Conservation (phyloP, 176 grass and related monocot genomes). For the Cocos nucifera region DNA sequence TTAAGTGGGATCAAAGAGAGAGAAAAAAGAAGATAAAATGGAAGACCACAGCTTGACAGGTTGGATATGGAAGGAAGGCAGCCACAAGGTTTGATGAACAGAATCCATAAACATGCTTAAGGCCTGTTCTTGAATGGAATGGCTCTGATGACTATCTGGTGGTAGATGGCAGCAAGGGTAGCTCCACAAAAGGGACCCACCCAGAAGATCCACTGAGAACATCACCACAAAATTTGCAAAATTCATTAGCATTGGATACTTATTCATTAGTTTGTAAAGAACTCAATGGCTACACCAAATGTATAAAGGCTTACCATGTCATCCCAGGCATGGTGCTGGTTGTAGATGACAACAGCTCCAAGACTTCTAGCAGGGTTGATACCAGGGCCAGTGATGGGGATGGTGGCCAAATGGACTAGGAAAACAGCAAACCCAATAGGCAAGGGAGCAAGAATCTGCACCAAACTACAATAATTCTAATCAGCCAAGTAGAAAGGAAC, state of each 20-base stretch:
- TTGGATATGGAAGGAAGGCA: conserved; percentile 11
- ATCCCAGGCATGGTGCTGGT: too few relatives aligned
- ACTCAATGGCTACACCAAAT: too few relatives aligned
- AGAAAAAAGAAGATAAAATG: conserved; percentile 1
- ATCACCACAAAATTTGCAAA: too few relatives aligned
- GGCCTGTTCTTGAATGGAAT: conserved; percentile 80
- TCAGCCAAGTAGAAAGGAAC: background rate
- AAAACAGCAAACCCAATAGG: conserved; percentile 97
- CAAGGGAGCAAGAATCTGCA: conserved; percentile 78
- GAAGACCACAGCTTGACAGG: conserved; percentile 8
- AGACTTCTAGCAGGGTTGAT: too few relatives aligned
- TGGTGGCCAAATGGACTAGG: too few relatives aligned
- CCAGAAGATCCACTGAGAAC: too few relatives aligned
- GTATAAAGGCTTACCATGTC: too few relatives aligned
- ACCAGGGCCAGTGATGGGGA: too few relatives aligned
- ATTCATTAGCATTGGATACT: too few relatives aligned
- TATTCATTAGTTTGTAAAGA: too few relatives aligned
- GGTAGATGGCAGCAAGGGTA: conserved; percentile 85
- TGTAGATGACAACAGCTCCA: too few relatives aligned
- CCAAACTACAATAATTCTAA: conserved; percentile 1
- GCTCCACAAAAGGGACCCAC: conserved; percentile 86
- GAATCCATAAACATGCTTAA: conserved; percentile 19
- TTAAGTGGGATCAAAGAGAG: too few relatives aligned
- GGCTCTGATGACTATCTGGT: conserved; percentile 93
- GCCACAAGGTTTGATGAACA: conserved; percentile 9